These are phyloP conservation scores for Solanum pennellii DNA, from an alignment of 257 asterid species.

Conservation along the genomic window DNA sequence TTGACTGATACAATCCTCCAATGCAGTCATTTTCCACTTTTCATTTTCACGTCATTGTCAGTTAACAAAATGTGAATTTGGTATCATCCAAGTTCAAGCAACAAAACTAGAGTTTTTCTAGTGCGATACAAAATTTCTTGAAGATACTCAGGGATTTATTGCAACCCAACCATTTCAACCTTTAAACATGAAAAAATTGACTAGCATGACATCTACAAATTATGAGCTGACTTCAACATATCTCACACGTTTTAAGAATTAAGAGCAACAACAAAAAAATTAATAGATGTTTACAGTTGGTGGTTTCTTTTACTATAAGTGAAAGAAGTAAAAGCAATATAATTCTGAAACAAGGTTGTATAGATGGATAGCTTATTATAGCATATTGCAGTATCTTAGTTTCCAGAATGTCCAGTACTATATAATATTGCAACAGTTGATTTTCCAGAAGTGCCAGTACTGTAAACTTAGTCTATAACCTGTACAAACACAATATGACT, in stretches of 20 bases:
- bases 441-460: too few species aligned
- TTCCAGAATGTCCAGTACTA: too few species aligned
- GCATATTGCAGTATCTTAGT: too few species aligned
- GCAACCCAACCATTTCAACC: not conserved
- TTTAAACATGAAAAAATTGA: not conserved
- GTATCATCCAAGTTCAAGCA: not conserved
- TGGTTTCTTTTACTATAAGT: not conserved
- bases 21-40: not conserved
- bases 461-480: too few species aligned
- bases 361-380: too few species aligned
- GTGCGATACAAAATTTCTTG: not conserved
- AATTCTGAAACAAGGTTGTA: too few species aligned
- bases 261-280: not conserved
- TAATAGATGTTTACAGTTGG: not conserved
- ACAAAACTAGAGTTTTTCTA: not conserved
- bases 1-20: not conserved
- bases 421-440: too few species aligned
- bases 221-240: not conserved
- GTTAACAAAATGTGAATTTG: not conserved
- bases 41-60: not conserved
- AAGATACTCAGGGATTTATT: not conserved
- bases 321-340: too few species aligned
- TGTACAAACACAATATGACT: too few species aligned
- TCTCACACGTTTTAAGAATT: not conserved
- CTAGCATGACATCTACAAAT: not conserved